A percentile compares a stretch with the other conserved stretches of the same genome.
phyloP scores from a whole-genome alignment of 768 basidiomycete genomes.

The Daedalea quercina region DNA sequence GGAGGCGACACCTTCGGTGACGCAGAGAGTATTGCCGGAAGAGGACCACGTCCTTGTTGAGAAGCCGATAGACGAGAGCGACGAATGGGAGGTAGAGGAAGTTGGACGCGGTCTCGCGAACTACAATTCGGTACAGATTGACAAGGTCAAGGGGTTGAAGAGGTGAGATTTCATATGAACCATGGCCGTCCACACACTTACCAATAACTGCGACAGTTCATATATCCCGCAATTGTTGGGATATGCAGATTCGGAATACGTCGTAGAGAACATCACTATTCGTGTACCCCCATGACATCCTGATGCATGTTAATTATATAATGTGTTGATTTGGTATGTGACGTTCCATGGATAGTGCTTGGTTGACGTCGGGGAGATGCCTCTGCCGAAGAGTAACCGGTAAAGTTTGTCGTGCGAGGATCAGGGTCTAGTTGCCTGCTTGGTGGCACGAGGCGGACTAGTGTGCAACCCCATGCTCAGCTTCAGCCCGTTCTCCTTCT shows the following conservation, averaged over 20 bases:
- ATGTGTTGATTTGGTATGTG: neutral
- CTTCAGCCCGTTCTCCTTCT: neutral
- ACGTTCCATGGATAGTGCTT: neutral
- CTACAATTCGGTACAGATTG: constrained; percentile 92
- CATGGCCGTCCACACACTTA: neutral
- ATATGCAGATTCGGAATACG: constrained; percentile 95
- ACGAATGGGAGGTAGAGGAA: constrained; percentile 72
- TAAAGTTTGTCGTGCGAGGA: too few species aligned
- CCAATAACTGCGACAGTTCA: constrained; percentile 42
- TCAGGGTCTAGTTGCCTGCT: too few species aligned
- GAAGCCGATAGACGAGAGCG: constrained; percentile 30
- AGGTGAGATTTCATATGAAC: constrained; percentile 49
- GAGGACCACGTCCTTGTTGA: constrained; percentile 19
- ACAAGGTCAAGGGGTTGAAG: constrained; percentile 80
- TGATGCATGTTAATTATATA: neutral
- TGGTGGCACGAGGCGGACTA: too few species aligned
- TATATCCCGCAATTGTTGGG: constrained; percentile 76
- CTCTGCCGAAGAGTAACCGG: too few species aligned
- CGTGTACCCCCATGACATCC: constrained; percentile 41
- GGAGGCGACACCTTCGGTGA: constrained; percentile 16
- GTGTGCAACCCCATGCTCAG: too few species aligned
- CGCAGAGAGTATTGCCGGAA: constrained; percentile 18
- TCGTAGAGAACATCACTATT: constrained; percentile 92
- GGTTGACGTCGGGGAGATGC: too few species aligned
- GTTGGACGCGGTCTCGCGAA: constrained; percentile 93